A percentile compares a stretch with the other conserved stretches of the same genome.
phyloP scores from a whole-genome alignment of 2,329 filamentous ascomycete genomes.

The Monosporascus sp. region DNA sequence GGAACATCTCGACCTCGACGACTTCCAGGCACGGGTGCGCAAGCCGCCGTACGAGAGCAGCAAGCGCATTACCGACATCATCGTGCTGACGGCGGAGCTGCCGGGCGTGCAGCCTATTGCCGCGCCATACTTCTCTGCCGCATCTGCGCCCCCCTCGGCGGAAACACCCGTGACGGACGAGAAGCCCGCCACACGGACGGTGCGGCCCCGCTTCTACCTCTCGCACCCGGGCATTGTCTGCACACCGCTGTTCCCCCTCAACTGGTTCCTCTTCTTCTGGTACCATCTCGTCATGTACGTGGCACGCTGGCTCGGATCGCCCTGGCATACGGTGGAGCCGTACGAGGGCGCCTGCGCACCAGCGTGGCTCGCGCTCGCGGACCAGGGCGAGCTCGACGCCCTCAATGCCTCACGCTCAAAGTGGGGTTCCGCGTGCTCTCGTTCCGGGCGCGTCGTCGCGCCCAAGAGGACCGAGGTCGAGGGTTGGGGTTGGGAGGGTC shows the following conservation, averaged over 20 bases:
- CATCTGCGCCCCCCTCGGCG: too few species aligned
- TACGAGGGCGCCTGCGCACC: constrained; percentile 74
- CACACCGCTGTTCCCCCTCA: constrained; percentile 74
- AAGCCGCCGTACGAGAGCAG: constrained; percentile 72
- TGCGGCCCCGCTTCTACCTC: constrained; percentile 65
- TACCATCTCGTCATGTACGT: constrained; percentile 67
- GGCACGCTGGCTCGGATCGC: constrained; percentile 72
- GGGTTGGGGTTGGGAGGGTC: constrained; percentile 74
- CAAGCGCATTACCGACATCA: constrained; percentile 81
- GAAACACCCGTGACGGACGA: too few species aligned
- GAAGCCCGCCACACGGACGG: too few species aligned
- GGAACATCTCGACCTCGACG: constrained; percentile 54
- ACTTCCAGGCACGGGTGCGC: constrained; percentile 69
- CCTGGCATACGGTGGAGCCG: constrained; percentile 76
- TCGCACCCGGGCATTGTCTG: constrained; percentile 83
- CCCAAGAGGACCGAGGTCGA: constrained; percentile 78
- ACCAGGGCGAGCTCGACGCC: constrained; percentile 56
- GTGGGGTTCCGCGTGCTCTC: constrained; percentile 74
- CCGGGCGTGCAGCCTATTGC: constrained; percentile 57
- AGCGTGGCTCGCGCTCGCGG: constrained; percentile 71
- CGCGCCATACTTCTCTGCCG: constrained; percentile 47
- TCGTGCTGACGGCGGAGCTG: constrained; percentile 68
- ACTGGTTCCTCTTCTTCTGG: constrained; percentile 60
- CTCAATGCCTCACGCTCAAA: constrained; percentile 56
- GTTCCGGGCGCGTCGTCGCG: constrained; percentile 46